Base-by-base conservation (phyloP, 2,329 filamentous ascomycete species). In the Davidsoniella virescens region DNA sequence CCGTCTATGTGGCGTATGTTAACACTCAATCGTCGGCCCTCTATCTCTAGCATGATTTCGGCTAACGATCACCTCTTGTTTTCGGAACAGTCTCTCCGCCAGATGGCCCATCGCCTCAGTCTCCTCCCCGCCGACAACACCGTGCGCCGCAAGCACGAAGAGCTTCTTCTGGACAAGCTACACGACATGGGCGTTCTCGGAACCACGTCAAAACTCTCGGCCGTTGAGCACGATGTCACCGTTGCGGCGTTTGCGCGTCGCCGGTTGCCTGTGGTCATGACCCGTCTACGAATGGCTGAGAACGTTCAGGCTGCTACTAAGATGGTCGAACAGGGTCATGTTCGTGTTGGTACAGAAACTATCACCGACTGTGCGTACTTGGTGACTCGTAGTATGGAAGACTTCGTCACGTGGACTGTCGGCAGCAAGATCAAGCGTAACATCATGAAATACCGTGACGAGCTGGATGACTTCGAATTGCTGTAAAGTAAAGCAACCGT, bases 371-470 rank as follows among this genome's bases (percentile, higher is more conserved):
- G 87, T 25, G 88, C 87, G 0, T 95, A 87, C 60, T 66, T 95
- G 49, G 87, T 96, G 6, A 92, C 86, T 37, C 73, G 88, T 56
- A 84, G 79, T 54, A 86, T 94, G 75, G 90, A 96, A 67, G 90
- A 96, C 67, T 94, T 93, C 63, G 84, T 96, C 16, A 95, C 90
- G 0, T 96, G 90, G 90, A 82, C 90, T 8, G 85, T 93, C 59
- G 87, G 86, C 54, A 93, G 86, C 66, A 95, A 95, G 83, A 88
- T 96, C 64, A 94, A 94, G 82, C 77, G 84, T 62, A 92, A 87
- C 62, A 94, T 95, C 56, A 81, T 94, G 77, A 86, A 85, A 67
- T 96, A 95, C 64, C 79, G 87, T 59, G 87, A 95, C 65, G 86
- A 94, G 70, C 67, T 95, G 66, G 90, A 96, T 67, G 90, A 96